Conservation (phyloP, 2,329 filamentous ascomycete genomes). For the Hypomyces rosellus region DNA sequence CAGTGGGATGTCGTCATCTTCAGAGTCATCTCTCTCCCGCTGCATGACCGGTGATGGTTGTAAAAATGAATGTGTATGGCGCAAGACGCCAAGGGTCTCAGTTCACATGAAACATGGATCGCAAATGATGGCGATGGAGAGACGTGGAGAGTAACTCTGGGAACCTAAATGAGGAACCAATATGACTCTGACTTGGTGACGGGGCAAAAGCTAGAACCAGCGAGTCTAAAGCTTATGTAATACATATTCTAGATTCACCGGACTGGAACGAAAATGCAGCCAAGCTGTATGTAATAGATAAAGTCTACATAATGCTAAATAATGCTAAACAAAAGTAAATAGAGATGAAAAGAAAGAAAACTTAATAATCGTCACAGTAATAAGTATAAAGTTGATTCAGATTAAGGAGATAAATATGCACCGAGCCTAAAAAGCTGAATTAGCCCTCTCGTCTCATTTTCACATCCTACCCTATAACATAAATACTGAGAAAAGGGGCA, state of each 20-base stretch:
- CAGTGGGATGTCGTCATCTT: conserved; percentile 40
- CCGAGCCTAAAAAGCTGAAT: conserved; percentile 2
- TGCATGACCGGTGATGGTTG: conserved; percentile 17
- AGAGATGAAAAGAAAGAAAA: neutral
- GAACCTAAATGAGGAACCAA: neutral
- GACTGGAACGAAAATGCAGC: neutral
- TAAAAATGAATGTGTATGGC: neutral
- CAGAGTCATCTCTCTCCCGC: conserved; percentile 20
- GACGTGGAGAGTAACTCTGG: neutral
- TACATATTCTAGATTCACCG: neutral
- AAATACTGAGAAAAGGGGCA: neutral
- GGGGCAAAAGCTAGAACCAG: no score
- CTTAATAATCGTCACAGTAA: neutral
- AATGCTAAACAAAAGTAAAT: neutral
- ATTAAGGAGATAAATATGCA: conserved; percentile 7
- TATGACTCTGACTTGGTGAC: no score
- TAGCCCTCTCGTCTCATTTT: neutral
- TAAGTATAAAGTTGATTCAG: neutral
- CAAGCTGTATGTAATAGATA: neutral
- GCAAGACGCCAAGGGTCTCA: neutral
- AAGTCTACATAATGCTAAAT: neutral
- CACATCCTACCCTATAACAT: neutral
- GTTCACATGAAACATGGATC: no score
- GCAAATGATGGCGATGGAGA: neutral
- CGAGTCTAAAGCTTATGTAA: neutral